These are phyloP conservation scores for Ampelomyces quisqualis DNA, from an alignment of 2,329 filamentous ascomycete species.

Conservation along the genomic window DNA sequence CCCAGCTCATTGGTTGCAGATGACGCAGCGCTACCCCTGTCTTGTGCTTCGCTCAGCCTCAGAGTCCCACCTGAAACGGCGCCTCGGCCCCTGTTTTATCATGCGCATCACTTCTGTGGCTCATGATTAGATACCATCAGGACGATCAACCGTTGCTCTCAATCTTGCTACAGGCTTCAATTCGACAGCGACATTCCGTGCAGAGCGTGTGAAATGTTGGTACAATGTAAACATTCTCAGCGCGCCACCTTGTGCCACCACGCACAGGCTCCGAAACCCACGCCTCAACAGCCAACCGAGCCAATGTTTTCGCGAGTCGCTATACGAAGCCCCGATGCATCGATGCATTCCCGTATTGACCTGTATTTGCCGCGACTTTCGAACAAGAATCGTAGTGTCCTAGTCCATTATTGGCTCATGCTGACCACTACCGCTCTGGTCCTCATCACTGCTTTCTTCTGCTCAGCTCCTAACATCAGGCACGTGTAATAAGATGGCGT, in stretches of 20 bases:
- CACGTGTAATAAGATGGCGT: too few relatives aligned
- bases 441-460: too few relatives aligned
- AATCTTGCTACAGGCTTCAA: too few relatives aligned
- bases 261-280: neutral
- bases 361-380: too few relatives aligned
- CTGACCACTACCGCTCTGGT: too few relatives aligned
- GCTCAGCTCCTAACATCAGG: too few relatives aligned
- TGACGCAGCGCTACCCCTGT: neutral
- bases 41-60: constrained; percentile 4
- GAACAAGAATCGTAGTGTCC: too few relatives aligned
- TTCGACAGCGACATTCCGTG: neutral
- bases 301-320: neutral
- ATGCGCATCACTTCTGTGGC: constrained; percentile 1
- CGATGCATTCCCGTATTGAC: too few relatives aligned
- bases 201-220: neutral
- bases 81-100: neutral
- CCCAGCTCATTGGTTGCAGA: constrained; percentile 1
- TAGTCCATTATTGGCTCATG: too few relatives aligned
- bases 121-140: too few relatives aligned
- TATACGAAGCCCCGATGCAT: too few relatives aligned
- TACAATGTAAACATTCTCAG: neutral
- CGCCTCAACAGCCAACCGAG: neutral
- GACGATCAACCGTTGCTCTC: too few relatives aligned
- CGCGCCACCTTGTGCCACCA: neutral
- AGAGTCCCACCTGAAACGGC: constrained; percentile 3